Evolutionary conservation across 2,329 filamentous ascomycete genomes (phyloP).

Genomic region (Trichothecium sympodiale): DNA sequence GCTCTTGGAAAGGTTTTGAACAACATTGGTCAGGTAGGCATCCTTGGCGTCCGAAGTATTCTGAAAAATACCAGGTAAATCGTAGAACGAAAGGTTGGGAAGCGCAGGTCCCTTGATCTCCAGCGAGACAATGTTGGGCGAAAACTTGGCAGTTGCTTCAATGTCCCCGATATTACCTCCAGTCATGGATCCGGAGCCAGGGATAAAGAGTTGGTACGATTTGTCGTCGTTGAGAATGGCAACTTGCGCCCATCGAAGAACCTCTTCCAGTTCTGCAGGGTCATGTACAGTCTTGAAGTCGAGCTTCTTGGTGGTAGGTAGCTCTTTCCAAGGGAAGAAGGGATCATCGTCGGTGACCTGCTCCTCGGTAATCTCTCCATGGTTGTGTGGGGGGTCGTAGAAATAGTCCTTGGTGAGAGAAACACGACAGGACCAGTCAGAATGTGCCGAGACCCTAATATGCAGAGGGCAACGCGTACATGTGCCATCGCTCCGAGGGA

Average conservation of each 20-base stretch:
- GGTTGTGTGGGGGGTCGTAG: constrained; percentile 31
- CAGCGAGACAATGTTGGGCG: constrained; percentile 69
- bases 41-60: constrained; percentile 54
- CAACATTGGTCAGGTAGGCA: constrained; percentile 58
- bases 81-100: constrained; percentile 70
- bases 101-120: constrained; percentile 63
- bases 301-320: constrained; percentile 29
- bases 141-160: constrained; percentile 54
- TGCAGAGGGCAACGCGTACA: constrained; percentile 76
- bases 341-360: constrained; percentile 38
- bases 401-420: constrained; percentile 54
- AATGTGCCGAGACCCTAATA: constrained; percentile 53
- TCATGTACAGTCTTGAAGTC: constrained; percentile 55
- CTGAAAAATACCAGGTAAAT: constrained; percentile 73
- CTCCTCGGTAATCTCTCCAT: constrained; percentile 25
- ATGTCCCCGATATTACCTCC: constrained; percentile 18
- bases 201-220: constrained; percentile 41
- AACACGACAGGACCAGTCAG: constrained; percentile 58
- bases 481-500: constrained; percentile 59
- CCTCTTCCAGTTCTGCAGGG: constrained; percentile 51
- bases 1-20: constrained; percentile 56
- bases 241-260: constrained; percentile 64
- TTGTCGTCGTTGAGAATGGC: constrained; percentile 61
- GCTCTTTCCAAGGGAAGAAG: constrained; percentile 56
- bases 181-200: constrained; percentile 30